Base-by-base conservation (phyloP, 2,329 filamentous ascomycete genomes). In the Nigrospora oryzae region DNA sequence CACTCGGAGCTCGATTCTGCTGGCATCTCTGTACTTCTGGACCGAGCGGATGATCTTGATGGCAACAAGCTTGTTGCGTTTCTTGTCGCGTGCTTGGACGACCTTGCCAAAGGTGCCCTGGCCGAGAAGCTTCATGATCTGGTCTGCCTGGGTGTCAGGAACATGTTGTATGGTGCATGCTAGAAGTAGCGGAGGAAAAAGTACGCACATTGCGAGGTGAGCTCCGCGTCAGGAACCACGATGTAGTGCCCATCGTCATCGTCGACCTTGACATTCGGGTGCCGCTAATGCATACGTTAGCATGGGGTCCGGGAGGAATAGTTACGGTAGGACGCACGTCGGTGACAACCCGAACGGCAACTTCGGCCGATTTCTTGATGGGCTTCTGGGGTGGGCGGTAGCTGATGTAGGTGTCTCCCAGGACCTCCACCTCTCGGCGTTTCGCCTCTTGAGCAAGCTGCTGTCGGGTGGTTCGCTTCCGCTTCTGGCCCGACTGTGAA, bases 41-140 rank as follows among this genome's bases (percentile, higher is more conserved):
- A 98, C 93, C 1, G 93, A 96, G 54, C 93, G 84, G 53, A 98
- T 97, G 63, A 98, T 95, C 66, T 98, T 98, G 65, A 98, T 89
- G 32, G 93, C 93, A 35, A 95, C 94, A 5, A 74, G 62, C 62
- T 90, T 88, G 54, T 84, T 84, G 51, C 82, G 83, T 56, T 79
- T 78, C 49, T 80, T 80, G 62, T 98, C 93, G 55, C 80, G 83
- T 43, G 93, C 93, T 64, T 96, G 86, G 15, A 98, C 93, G 14
- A 98, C 93, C 65, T 98, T 98, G 60, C 93, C 93, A 62, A 98
- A 98, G 0, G 93, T 98, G 51, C 93, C 93, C 67, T 98, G 93
- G 17, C 93, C 93, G 12, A 98, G 83, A 28, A 97, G 75, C 55
- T 89, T 89, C 49, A 85, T 74, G 55, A 98, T 91, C 68, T 86